Evolutionary conservation across 2,329 filamentous ascomycete species (phyloP), one percentile per base, ranked within the genome.

Genomic region (Cercospora beticola): DNA sequence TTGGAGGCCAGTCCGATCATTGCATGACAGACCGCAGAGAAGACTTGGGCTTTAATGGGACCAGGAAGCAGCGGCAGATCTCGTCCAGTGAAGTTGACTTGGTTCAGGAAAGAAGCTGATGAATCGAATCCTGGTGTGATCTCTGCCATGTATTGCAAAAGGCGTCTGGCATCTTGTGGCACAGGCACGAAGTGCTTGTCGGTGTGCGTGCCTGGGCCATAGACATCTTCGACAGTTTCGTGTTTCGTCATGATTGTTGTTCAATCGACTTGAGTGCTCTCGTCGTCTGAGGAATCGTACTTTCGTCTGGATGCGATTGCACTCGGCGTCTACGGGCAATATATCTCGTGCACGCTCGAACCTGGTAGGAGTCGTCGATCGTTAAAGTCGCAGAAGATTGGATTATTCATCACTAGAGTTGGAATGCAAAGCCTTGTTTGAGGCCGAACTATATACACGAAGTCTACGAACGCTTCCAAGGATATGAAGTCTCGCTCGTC

Each of bases 1-100:
- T 81, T 78, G 3, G 72, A 80, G n/a, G 82, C 75, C 4, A 83
- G 67, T 10, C 82, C 82, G 58, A 76, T 77, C 82, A 83, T 83
- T 8, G 79, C 81, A 63, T 83, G 81, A 3, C 83, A 72, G 16
- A 79, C 82, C 5, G 82, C 80, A 4, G 80, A 74, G 4, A 83
- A 75, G 2, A 79, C 78, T n/a, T 79, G 78, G 0, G 81, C 76
- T 69, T 84, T 84, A 64, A 83, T 79, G 2, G 82, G 82, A 0
- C 82, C 80, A 1, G 81, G 82, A 4, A 83, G 78, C 36, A 81
- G 77, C 9, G 82, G 81, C 1, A 78, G 73, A 1, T 78, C 76
- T 18, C 77, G 74, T 5, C 82, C 82, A 5, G 78, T 74, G 66
- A 84, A 83, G 5, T 76, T 68, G 33, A 83, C 81, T 61, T 74